Base-by-base conservation (phyloP, 129 eudicot species). In the Artemisia annua region DNA sequence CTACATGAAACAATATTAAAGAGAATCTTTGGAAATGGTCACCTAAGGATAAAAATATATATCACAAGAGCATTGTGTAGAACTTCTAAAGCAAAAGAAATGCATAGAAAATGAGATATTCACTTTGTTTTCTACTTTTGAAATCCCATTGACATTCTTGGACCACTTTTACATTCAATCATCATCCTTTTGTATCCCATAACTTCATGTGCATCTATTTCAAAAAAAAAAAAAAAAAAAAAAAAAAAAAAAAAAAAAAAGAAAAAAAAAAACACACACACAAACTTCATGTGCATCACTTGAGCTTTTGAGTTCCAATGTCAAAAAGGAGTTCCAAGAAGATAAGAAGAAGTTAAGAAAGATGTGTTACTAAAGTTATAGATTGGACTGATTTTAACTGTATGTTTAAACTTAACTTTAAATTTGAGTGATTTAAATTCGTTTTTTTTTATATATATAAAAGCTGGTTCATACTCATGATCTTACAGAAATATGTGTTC, bases 111-210 rank as follows among this genome's bases (percentile, higher is more conserved):
- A 51, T 77, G 51, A 77, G 57, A 53, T 35, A 13, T 77, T 50
- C 65, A 62, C 43, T 73, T 60, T 60, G 49, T 48, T 72, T 60
- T 72, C 69, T 50, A 62, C 73, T 75, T 73, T 67, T 55, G 67
- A 75, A 55, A 67, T 28, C 66, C 58, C 67, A 67, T 75, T 66
- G 80, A 75, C 80, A 67, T 75, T 67, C 73, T 43, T 56, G 80
- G 80, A 66, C 80, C 74, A 75, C 79, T 56, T 66, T 75, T 67
- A 75, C 73, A 24, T 66, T 66, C 80, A 56, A 75, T 75, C 28
- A 75, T 75, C 50, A 43, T 66, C 67, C 55, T 63, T 39, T 71
- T 46, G 13, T 57, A 26, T 22, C 74, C 65, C 74, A 76, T 63
- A 19, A 74, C n/a, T 39, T 6, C 59, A 49, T 63, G 44, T 56